Conservation (phyloP, 192 early-diverging fungal genomes). For the Gaertneriomyces semiglobifer region DNA sequence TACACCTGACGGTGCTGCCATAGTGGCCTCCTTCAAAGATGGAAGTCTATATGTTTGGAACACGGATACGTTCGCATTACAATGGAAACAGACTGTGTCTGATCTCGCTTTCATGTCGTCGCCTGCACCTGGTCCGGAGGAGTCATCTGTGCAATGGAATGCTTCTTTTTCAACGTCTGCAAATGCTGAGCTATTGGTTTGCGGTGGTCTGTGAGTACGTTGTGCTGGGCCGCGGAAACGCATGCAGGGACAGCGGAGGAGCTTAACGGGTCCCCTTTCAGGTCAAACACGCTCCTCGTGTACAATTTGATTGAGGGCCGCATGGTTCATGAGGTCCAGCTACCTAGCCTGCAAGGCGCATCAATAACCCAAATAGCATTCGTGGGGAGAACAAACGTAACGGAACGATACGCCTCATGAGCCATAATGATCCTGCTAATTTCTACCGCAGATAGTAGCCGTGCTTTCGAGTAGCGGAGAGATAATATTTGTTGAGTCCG, state of each 20-base stretch:
- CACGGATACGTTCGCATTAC: slow-evolving; percentile 34
- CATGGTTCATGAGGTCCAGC: slow-evolving; percentile 45
- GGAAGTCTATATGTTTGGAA: slow-evolving; percentile 48
- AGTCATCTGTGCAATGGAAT: not conserved
- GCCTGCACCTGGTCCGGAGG: slow-evolving; percentile 10
- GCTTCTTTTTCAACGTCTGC: slow-evolving; percentile 7
- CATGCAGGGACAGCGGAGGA: not conserved
- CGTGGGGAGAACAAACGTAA: slow-evolving; percentile 34
- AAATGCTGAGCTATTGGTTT: slow-evolving; percentile 45
- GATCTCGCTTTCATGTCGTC: too few relatives aligned
- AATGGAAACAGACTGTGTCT: slow-evolving; percentile 39
- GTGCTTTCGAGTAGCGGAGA: slow-evolving; percentile 44
- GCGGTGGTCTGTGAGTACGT: slow-evolving; percentile 39
- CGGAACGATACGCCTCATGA: slow-evolving; percentile 3
- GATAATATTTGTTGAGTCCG: slow-evolving; percentile 43
- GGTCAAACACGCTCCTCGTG: slow-evolving; percentile 40
- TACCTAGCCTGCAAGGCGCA: slow-evolving; percentile 38
- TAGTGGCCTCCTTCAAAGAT: slow-evolving; percentile 45
- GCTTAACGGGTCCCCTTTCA: not conserved
- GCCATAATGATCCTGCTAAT: slow-evolving; percentile 7
- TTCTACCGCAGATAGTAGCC: slow-evolving; percentile 28
- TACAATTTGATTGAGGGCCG: slow-evolving; percentile 48
- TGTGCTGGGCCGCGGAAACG: not conserved
- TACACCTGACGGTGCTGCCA: slow-evolving; percentile 34
- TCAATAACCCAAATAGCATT: slow-evolving; percentile 44